These are phyloP conservation scores for Zoysia japonica DNA, from an alignment of 176 grass and related monocot species.

Conservation along the genomic window DNA sequence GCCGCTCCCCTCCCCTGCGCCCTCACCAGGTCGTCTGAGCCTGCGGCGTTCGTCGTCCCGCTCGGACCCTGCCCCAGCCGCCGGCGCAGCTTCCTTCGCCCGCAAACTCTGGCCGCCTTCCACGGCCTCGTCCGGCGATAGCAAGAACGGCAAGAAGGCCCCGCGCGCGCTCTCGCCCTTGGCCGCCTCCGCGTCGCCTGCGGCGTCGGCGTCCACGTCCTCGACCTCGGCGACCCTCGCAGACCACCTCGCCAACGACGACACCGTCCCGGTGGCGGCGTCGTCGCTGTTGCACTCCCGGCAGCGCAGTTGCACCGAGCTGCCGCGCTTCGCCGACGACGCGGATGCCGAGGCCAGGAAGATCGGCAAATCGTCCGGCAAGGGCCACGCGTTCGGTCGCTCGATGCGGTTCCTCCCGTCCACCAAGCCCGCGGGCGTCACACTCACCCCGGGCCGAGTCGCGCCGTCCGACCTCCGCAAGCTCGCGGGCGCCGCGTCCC, in stretches of 20 bases:
- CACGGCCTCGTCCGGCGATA: background rate
- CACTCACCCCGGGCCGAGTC: conserved; percentile 47
- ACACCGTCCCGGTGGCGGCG: background rate
- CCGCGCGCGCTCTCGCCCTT: background rate
- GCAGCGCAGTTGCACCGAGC: conserved; percentile 52
- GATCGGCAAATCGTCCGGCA: conserved; percentile 1
- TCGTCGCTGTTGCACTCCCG: conserved; percentile 16
- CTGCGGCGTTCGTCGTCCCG: conserved; percentile 32
- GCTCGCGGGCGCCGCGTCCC: background rate
- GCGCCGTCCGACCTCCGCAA: conserved; percentile 38
- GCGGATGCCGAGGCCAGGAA: conserved; percentile 37
- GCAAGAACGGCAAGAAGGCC: conserved; percentile 23
- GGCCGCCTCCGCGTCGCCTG: background rate
- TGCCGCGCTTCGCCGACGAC: conserved; percentile 43
- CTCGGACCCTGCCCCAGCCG: background rate
- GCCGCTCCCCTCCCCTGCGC: conserved; percentile 17
- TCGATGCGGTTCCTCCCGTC: conserved; percentile 57
- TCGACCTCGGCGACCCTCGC: conserved; percentile 31
- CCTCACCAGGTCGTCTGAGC: conserved; percentile 23
- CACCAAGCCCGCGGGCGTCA: conserved; percentile 32
- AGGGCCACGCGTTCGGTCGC: conserved; percentile 36
- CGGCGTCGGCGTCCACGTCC: background rate
- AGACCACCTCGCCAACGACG: conserved; percentile 46
- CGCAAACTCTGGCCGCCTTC: conserved; percentile 43
- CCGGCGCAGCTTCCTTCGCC: background rate